phyloP scores from a whole-genome alignment of 2,329 filamentous ascomycete species.

The Teratosphaeria destructans region DNA sequence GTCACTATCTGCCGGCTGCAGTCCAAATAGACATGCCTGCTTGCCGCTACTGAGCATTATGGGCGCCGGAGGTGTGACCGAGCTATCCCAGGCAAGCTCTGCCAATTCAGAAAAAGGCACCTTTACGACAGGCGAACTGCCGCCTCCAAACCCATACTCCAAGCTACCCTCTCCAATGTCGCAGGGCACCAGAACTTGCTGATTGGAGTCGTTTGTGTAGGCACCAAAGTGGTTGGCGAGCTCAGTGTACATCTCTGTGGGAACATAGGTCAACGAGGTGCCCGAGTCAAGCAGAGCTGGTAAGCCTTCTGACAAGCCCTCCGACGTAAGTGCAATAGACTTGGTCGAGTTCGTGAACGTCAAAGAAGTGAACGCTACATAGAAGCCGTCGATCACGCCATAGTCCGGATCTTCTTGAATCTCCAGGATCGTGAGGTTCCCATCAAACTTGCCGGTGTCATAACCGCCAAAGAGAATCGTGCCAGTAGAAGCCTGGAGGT shows the following conservation, averaged over 20 bases:
- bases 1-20: slow-evolving; percentile 1
- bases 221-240: background rate
- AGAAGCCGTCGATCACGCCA: background rate
- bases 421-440: slow-evolving; percentile 2
- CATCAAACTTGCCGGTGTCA: background rate
- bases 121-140: background rate
- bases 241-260: background rate
- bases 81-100: slow-evolving; percentile 2
- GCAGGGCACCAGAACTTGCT: background rate
- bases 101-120: background rate
- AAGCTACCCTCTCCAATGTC: background rate
- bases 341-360: background rate
- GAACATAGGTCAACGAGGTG: background rate
- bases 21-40: slow-evolving; percentile 3
- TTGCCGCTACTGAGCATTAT: background rate
- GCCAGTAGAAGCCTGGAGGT: slow-evolving; percentile 6
- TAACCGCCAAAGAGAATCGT: slow-evolving; percentile 16
- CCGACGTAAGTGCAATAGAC: background rate
- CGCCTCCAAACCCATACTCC: background rate
- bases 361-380: background rate
- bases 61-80: slow-evolving; percentile 5
- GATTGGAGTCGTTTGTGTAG: background rate
- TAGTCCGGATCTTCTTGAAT: background rate
- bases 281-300: background rate
- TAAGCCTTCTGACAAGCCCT: background rate